These are phyloP conservation scores for Alternaria infectoria DNA, from an alignment of 2,329 filamentous ascomycete species.

Conservation along the genomic window DNA sequence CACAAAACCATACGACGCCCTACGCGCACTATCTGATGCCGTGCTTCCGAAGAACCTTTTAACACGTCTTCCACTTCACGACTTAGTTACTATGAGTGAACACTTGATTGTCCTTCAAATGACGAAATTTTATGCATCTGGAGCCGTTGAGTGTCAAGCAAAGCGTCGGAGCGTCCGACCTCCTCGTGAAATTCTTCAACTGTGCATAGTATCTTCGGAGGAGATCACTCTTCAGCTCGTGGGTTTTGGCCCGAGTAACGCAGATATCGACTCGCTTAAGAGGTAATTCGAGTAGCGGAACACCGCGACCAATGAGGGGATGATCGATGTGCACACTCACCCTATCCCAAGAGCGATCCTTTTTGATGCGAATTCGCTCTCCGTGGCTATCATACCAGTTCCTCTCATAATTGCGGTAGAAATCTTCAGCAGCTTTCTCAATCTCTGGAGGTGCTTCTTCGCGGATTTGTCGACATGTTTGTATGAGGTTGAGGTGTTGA, in stretches of 20 bases:
- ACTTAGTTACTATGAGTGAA: too few relatives aligned
- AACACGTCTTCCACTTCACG: background rate
- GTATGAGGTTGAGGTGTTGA: background rate
- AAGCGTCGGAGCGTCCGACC: too few relatives aligned
- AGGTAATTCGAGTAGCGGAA: too few relatives aligned
- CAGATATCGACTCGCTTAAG: too few relatives aligned
- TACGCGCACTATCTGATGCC: background rate
- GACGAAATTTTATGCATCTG: too few relatives aligned
- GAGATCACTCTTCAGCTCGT: too few relatives aligned
- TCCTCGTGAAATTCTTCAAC: too few relatives aligned
- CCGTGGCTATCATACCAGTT: background rate
- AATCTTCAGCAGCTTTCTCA: background rate
- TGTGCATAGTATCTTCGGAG: too few relatives aligned
- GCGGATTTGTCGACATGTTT: background rate
- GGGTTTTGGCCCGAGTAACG: too few relatives aligned
- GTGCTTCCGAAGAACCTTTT: background rate
- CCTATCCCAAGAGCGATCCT: background rate
- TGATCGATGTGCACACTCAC: background rate
- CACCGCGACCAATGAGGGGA: too few relatives aligned
- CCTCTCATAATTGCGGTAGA: background rate
- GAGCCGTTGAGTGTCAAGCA: too few relatives aligned
- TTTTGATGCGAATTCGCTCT: background rate
- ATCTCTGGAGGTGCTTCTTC: background rate
- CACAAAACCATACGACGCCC: background rate
- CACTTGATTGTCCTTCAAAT: too few relatives aligned